phyloP scores from a whole-genome alignment of 2,329 filamentous ascomycete species.

The Boeremia lycopersici region DNA sequence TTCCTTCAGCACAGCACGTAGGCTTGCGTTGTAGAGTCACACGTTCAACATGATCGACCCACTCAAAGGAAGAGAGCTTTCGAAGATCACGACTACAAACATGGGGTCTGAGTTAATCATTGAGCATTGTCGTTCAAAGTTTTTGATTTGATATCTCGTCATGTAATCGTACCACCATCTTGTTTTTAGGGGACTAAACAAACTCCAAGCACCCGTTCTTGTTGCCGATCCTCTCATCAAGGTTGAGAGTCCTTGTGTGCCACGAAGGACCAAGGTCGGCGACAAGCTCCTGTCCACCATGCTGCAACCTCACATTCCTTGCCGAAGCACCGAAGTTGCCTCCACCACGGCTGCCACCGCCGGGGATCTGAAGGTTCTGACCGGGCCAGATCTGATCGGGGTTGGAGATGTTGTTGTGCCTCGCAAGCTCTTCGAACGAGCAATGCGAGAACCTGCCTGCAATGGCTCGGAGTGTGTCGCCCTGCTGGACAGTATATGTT shows the following conservation, averaged over 20 bases:
- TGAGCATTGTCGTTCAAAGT: background rate
- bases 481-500: constrained; percentile 33
- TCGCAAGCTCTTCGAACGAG: constrained; percentile 32
- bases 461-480: constrained; percentile 37
- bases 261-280: constrained; percentile 31
- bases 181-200: constrained; percentile 9
- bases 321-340: constrained; percentile 32
- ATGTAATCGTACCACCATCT: background rate
- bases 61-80: too few relatives aligned
- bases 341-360: constrained; percentile 26
- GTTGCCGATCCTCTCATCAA: constrained; percentile 36
- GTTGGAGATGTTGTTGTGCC: constrained; percentile 35
- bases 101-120: background rate
- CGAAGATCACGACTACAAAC: too few relatives aligned
- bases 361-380: constrained; percentile 32
- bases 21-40: too few relatives aligned
- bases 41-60: too few relatives aligned
- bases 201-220: constrained; percentile 32
- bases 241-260: constrained; percentile 25
- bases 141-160: background rate
- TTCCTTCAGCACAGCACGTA: too few relatives aligned
- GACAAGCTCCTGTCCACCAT: constrained; percentile 31
- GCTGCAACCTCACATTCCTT: constrained; percentile 26
- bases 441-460: constrained; percentile 31
- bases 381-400: constrained; percentile 38